A percentile compares a stretch with the other conserved stretches of the same genome.
These are phyloP conservation scores for Cornus suecica DNA, from an alignment of 148 eudicot species.

Conservation along the genomic window DNA sequence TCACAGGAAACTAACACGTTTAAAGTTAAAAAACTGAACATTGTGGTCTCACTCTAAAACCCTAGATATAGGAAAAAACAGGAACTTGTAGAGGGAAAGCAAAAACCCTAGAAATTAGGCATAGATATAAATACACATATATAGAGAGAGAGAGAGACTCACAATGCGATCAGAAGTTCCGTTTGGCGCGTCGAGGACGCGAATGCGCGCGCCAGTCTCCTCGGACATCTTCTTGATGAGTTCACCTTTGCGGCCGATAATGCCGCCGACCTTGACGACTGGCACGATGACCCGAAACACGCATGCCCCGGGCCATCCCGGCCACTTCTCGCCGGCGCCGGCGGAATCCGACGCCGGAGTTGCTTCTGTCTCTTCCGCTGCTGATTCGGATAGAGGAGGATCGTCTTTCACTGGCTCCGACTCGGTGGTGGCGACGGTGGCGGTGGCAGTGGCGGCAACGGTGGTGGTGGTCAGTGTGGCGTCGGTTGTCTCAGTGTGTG, in stretches of 20 bases:
- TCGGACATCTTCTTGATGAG: constrained; percentile 57
- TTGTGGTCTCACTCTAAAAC: too few species aligned
- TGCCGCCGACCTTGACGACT: constrained; percentile 56
- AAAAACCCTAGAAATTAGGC: not conserved
- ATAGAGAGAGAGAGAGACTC: constrained; percentile 9
- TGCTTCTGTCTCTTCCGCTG: not conserved
- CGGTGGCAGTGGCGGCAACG: not conserved
- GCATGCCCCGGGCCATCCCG: constrained; percentile 64
- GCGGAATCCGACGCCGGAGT: not conserved
- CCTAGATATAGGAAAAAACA: too few species aligned
- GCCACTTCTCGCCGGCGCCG: constrained; percentile 33
- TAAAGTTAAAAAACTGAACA: too few species aligned
- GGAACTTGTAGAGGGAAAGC: too few species aligned
- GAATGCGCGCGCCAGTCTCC: constrained; percentile 55
- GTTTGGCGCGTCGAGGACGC: constrained; percentile 54
- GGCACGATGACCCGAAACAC: constrained; percentile 55
- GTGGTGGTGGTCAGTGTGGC: too few species aligned
- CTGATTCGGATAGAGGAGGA: not conserved
- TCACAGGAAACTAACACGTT: not conserved
- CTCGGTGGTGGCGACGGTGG: not conserved
- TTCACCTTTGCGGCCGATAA: constrained; percentile 69
- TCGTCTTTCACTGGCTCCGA: not conserved
- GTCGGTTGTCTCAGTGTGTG: not conserved
- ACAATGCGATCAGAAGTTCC: constrained; percentile 56
- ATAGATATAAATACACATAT: not conserved